phyloP scores from a whole-genome alignment of 2,329 filamentous ascomycete species.

The Xylaria sp. region DNA sequence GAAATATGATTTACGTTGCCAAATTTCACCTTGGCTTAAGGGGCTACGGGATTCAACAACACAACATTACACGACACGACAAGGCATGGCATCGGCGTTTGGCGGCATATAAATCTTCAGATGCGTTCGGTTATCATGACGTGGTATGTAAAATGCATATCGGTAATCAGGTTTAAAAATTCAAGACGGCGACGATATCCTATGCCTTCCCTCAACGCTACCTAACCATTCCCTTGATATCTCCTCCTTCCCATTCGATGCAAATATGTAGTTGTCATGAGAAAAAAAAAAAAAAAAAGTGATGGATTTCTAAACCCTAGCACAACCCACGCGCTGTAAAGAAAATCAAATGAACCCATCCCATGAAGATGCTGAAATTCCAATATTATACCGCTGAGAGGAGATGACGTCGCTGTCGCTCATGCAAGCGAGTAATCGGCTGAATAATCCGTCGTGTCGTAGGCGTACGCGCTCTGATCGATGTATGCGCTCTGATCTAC shows the following conservation, averaged over 20 bases:
- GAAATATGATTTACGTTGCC: neutral
- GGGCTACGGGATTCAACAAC: neutral
- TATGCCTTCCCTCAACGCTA: too few species aligned
- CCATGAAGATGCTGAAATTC: conserved; percentile 1
- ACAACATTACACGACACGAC: conserved; percentile 2
- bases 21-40: neutral
- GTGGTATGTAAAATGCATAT: conserved; percentile 11
- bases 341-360: neutral
- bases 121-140: conserved; percentile 5
- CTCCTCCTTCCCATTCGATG: neutral
- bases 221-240: neutral
- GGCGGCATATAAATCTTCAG: conserved; percentile 12
- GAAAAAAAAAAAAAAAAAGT: too few species aligned
- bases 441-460: conserved; percentile 32
- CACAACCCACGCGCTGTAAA: neutral
- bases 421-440: conserved; percentile 24
- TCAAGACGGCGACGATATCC: conserved; percentile 2
- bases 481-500: conserved; percentile 12
- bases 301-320: neutral
- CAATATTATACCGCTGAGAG: neutral
- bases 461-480: conserved; percentile 22
- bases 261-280: neutral
- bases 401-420: neutral
- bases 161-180: neutral
- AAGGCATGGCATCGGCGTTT: conserved; percentile 35